These are phyloP conservation scores for Irpex sp. DNA, from an alignment of 1,284 basidiomycete genomes.

Conservation along the genomic window DNA sequence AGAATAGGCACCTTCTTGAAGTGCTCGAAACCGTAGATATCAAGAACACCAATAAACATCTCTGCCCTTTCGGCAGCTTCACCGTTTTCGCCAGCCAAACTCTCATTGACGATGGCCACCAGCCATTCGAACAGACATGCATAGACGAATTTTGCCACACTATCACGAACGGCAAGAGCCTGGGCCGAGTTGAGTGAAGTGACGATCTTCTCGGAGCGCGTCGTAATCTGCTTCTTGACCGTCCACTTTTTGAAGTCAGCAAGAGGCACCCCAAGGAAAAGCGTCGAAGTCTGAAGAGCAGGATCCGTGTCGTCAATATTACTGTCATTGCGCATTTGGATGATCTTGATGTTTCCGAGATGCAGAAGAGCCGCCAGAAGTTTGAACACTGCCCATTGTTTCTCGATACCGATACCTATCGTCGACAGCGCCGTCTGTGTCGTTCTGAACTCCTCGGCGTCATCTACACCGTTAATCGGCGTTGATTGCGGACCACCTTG, in stretches of 20 bases:
- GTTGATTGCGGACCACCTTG: slow-evolving; percentile 89
- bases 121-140: slow-evolving; percentile 99
- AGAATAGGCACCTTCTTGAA: slow-evolving; percentile 74
- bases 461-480: slow-evolving; percentile 90
- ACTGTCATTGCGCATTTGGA: slow-evolving; percentile 79
- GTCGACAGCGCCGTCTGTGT: slow-evolving; percentile 96
- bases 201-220: slow-evolving; percentile 94
- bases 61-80: slow-evolving; percentile 84
- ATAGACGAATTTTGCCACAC: slow-evolving; percentile 98
- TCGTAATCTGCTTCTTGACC: slow-evolving; percentile 95
- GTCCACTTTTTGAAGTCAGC: slow-evolving; percentile 99
- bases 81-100: slow-evolving; percentile 86
- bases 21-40: slow-evolving; percentile 96
- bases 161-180: slow-evolving; percentile 94
- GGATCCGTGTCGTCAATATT: slow-evolving; percentile 84
- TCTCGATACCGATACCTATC: slow-evolving; percentile 95
- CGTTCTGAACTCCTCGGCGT: slow-evolving; percentile 89
- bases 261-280: slow-evolving; percentile 87
- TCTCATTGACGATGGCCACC: slow-evolving; percentile 95
- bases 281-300: slow-evolving; percentile 78
- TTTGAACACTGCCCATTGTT: slow-evolving; percentile 98
- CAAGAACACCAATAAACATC: slow-evolving; percentile 98
- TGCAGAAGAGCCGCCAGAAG: slow-evolving; percentile 92
- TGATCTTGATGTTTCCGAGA: slow-evolving; percentile 94
- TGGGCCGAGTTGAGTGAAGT: slow-evolving; percentile 84